A percentile compares a stretch with the other conserved stretches of the same genome.
phyloP scores from a whole-genome alignment of 2,329 filamentous ascomycete species.

The Cercospora zeae-maydis region DNA sequence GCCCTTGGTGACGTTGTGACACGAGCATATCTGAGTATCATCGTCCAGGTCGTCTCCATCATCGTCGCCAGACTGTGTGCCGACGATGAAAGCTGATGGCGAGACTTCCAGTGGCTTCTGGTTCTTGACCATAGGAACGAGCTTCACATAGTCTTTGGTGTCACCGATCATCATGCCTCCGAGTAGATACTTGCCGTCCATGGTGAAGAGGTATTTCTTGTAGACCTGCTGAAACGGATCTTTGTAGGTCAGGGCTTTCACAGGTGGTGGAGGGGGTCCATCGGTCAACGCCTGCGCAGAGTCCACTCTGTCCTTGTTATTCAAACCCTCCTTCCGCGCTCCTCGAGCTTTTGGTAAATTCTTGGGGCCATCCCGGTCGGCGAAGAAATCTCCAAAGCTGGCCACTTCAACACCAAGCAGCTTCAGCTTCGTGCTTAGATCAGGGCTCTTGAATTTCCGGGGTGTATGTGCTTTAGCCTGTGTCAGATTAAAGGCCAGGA shows the following conservation, averaged over 20 bases:
- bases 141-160: constrained; percentile 82
- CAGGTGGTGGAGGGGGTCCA: constrained; percentile 56
- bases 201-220: constrained; percentile 89
- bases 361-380: constrained; percentile 77
- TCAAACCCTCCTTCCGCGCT: constrained; percentile 45
- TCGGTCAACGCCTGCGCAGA: constrained; percentile 50
- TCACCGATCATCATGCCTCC: constrained; percentile 99
- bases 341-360: constrained; percentile 60
- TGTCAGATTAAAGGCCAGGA: constrained; percentile 86
- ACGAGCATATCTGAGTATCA: constrained; percentile 86
- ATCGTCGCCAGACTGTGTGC: constrained; percentile 70
- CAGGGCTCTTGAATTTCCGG: constrained; percentile 72
- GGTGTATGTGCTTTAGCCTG: constrained; percentile 69
- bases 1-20: constrained; percentile 86
- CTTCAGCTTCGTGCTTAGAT: constrained; percentile 89
- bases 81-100: constrained; percentile 79
- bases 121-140: constrained; percentile 81
- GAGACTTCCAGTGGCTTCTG: constrained; percentile 75
- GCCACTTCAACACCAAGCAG: constrained; percentile 86
- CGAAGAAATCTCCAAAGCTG: constrained; percentile 91
- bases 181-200: constrained; percentile 83
- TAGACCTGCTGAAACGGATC: constrained; percentile 86
- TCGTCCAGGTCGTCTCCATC: constrained; percentile 76
- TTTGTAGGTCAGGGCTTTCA: constrained; percentile 83
- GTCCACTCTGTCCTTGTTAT: constrained; percentile 43